phyloP scores from a whole-genome alignment of 148 eudicot species.

The Rhododendron williamsianum region DNA sequence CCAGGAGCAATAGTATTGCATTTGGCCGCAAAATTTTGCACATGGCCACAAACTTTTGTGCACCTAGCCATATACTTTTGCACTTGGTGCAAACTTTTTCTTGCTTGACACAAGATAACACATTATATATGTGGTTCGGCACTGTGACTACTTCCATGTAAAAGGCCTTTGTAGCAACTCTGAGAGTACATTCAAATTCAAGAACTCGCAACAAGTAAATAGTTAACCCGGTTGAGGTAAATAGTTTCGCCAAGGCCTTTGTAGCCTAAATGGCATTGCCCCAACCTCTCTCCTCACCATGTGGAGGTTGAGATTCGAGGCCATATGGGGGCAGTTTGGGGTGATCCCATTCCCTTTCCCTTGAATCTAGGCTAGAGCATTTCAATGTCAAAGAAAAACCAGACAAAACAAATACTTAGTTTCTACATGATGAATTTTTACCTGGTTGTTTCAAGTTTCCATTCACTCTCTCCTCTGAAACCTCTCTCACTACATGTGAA shows the following conservation, averaged over 20 bases:
- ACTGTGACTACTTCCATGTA: not conserved
- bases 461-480: not conserved
- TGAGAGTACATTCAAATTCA: not conserved
- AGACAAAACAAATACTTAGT: not conserved
- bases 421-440: constrained; percentile 4
- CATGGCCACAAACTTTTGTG: no score
- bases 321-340: not conserved
- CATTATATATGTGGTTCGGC: not conserved
- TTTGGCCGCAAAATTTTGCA: no score
- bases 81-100: no score
- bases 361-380: not conserved
- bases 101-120: not conserved
- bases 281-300: not conserved
- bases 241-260: not conserved
- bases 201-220: not conserved
- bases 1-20: no score
- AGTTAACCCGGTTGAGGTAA: no score
- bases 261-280: not conserved
- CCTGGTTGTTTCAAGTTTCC: not conserved
- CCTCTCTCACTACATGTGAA: not conserved
- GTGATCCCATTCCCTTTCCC: not conserved
- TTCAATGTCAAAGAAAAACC: not conserved
- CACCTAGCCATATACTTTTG: no score
- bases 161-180: not conserved
- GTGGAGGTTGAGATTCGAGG: not conserved